Base-by-base conservation (phyloP, 2,329 filamentous ascomycete genomes). In the Apiospora aurea region DNA sequence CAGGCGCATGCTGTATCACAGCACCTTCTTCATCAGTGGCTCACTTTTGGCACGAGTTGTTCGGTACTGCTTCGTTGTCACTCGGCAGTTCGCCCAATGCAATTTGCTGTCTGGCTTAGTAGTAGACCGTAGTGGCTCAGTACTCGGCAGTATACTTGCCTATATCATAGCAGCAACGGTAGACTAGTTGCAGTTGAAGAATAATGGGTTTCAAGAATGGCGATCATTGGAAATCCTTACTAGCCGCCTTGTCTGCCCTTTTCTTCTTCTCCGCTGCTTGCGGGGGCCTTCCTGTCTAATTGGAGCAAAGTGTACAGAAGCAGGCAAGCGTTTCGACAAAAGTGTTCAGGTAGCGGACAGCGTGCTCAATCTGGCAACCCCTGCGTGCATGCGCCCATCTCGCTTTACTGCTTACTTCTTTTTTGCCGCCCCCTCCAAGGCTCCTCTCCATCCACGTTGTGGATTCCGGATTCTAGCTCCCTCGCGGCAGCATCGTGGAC, bases 101-200 rank as follows among this genome's bases (percentile, higher is more conserved):
- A 61, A 61, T 61, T 61, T 38, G 29, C 29, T 38, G 29, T 38
- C 53, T 38, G 53, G 34, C 53, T 21, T 61, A n/a, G 7, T 49
- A n/a, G 34, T 34, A 29, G 1, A 3, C 26, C 26, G 26, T 38
- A 38, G 34, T 38, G 5, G 6, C 34, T 8, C 7, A 38, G 34
- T 38, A 38, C 34, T 38, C 34, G 18, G 18, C 29, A 10, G 13
- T 41, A 64, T 64, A 64, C 29, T 64, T n/a, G 34, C 1, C 34
- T 41, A 64, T 64, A 64, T 64, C 16, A 64, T 41, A 61, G 10
- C 57, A 21, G 21, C 57, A 64, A 64, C 57, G 57, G 57, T 41
- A n/a, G 4, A 41, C 57, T 64, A 64, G 34, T 64, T 34, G 57
- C 57, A 64, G 57, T 64, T 64, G 29, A 61, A 64, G 57, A 64